These are phyloP conservation scores for Fusarium pseudocircinatum DNA, from an alignment of 2,329 filamentous ascomycete genomes.

Conservation along the genomic window DNA sequence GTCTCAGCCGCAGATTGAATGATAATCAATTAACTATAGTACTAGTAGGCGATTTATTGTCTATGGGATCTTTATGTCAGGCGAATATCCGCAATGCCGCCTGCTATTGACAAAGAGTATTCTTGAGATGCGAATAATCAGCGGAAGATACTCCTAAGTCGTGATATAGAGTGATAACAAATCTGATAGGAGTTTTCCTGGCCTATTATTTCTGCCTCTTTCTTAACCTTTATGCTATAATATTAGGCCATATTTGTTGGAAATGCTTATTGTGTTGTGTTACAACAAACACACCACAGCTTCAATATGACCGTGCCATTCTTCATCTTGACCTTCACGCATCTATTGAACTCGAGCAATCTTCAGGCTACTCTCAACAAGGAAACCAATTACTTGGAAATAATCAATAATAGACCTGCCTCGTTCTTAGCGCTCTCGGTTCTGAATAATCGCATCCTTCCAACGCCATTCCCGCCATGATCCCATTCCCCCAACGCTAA, in stretches of 20 bases:
- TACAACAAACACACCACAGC: background rate
- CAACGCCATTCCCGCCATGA: conserved; percentile 28
- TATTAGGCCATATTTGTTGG: background rate
- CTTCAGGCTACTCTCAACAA: background rate
- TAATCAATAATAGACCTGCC: background rate
- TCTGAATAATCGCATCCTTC: conserved; percentile 3
- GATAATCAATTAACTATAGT: background rate
- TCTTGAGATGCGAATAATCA: background rate
- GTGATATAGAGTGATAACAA: background rate
- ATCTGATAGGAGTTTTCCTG: background rate
- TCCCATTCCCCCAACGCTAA: conserved; percentile 3
- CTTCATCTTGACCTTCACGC: background rate
- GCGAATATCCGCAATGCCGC: background rate
- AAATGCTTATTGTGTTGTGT: background rate
- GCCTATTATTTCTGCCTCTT: background rate
- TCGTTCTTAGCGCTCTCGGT: background rate
- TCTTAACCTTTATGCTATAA: background rate
- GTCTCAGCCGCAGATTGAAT: background rate
- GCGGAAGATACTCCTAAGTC: background rate
- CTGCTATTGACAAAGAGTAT: background rate
- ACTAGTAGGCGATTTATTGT: background rate
- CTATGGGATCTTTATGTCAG: background rate
- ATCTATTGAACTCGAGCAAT: background rate
- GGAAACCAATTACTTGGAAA: background rate
- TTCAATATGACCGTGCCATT: background rate